These are phyloP conservation scores for Sporothrix brunneoviolacea DNA, from an alignment of 2,329 filamentous ascomycete species.

Conservation along the genomic window DNA sequence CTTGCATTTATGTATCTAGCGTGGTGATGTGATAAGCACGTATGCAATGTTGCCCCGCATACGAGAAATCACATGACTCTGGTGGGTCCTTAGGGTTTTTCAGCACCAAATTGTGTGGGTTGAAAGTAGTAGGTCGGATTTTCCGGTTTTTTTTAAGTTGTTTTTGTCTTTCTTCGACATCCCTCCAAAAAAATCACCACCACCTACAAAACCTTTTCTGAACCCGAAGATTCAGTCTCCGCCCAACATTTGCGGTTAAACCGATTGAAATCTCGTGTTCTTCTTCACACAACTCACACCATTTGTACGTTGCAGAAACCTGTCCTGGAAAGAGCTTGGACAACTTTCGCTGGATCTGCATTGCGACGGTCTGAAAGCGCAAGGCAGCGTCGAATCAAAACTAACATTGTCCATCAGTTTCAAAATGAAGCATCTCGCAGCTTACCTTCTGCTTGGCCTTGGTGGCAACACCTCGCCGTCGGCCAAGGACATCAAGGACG, in stretches of 20 bases:
- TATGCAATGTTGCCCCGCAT: background rate
- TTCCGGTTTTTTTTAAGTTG: conserved; percentile 1
- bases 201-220: conserved; percentile 11
- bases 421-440: conserved; percentile 99
- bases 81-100: conserved; percentile 8
- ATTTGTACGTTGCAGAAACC: conserved; percentile 25
- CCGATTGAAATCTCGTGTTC: conserved; percentile 97
- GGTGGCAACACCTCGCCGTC: conserved; percentile 88
- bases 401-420: conserved; percentile 18
- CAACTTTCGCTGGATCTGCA: no score
- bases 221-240: conserved; percentile 99
- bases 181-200: conserved; percentile 9
- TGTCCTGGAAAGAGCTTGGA: background rate
- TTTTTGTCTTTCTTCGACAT: conserved; percentile 7
- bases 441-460: conserved; percentile 94
- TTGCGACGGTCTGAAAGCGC: no score
- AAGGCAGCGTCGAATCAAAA: background rate
- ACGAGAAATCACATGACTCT: background rate
- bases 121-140: background rate
- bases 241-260: conserved; percentile 91
- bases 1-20: background rate
- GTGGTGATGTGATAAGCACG: background rate
- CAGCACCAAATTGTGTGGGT: conserved; percentile 2
- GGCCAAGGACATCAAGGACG: conserved; percentile 75
- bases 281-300: conserved; percentile 26